These are phyloP conservation scores for Ceratobasidium sp. DNA, from an alignment of 1,284 basidiomycete species.

Conservation along the genomic window DNA sequence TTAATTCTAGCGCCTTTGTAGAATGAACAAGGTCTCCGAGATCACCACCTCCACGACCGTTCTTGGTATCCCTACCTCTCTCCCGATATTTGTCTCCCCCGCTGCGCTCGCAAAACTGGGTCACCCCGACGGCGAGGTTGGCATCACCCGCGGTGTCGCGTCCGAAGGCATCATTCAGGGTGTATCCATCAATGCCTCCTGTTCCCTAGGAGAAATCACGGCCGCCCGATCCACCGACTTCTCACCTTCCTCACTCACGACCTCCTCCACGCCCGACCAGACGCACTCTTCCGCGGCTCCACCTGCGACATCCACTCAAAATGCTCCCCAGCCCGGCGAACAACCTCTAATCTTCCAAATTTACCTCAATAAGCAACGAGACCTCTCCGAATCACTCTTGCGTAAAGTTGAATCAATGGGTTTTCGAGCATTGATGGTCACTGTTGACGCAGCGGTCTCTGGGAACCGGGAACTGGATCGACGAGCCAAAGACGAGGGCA, in stretches of 20 bases:
- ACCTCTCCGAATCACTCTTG: conserved; percentile 73
- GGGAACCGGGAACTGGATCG: conserved; percentile 85
- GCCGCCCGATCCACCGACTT: conserved; percentile 51
- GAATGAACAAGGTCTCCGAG: conserved; percentile 49
- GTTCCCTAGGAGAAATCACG: conserved; percentile 76
- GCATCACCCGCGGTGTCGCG: conserved; percentile 79
- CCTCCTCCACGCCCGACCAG: not conserved
- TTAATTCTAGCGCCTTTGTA: conserved; percentile 35
- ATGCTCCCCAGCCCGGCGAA: conserved; percentile 52
- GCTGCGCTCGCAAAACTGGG: conserved; percentile 88
- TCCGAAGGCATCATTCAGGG: conserved; percentile 81
- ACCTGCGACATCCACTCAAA: not conserved
- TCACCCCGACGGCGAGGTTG: conserved; percentile 84
- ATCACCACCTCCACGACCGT: conserved; percentile 52
- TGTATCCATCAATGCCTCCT: conserved; percentile 83
- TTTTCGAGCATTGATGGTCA: conserved; percentile 87
- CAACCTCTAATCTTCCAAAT: conserved; percentile 83
- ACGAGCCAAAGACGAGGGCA: conserved; percentile 50
- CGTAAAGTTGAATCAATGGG: conserved; percentile 72
- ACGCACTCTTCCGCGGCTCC: conserved; percentile 1
- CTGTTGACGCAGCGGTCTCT: conserved; percentile 86
- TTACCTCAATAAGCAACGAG: conserved; percentile 81
- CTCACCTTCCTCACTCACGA: conserved; percentile 10
- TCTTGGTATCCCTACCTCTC: conserved; percentile 52
- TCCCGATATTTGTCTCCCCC: conserved; percentile 63